These are phyloP conservation scores for Canariomyces notabilis DNA, from an alignment of 2,329 filamentous ascomycete genomes.

Conservation along the genomic window DNA sequence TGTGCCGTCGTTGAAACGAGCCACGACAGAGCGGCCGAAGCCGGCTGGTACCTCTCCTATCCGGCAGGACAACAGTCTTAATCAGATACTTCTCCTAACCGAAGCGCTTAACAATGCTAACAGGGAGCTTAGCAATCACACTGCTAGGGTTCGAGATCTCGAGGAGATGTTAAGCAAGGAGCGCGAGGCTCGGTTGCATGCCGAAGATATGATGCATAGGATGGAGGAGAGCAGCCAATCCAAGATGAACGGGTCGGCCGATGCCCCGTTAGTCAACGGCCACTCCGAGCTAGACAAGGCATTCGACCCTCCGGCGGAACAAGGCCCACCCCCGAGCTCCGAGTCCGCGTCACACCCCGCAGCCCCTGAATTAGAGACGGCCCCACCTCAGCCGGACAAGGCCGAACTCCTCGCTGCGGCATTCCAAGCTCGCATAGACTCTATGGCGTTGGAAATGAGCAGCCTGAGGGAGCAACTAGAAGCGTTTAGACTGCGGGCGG, in stretches of 20 bases:
- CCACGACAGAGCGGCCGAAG: slow-evolving; percentile 70
- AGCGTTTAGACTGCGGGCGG: slow-evolving; percentile 68
- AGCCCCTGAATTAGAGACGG: slow-evolving; percentile 15
- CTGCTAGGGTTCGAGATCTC: slow-evolving; percentile 70
- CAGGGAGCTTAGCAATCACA: slow-evolving; percentile 81
- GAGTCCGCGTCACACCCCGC: slow-evolving; percentile 24
- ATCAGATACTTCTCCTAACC: slow-evolving; percentile 77
- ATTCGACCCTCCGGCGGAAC: slow-evolving; percentile 41
- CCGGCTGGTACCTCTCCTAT: slow-evolving; percentile 52
- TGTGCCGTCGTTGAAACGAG: slow-evolving; percentile 64
- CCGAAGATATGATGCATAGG: slow-evolving; percentile 73
- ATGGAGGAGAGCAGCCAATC: slow-evolving; percentile 53
- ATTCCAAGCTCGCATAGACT: slow-evolving; percentile 68
- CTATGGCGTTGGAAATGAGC: slow-evolving; percentile 73
- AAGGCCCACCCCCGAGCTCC: slow-evolving; percentile 14
- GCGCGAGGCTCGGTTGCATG: slow-evolving; percentile 72
- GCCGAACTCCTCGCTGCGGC: slow-evolving; percentile 35
- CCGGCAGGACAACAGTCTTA: slow-evolving; percentile 50
- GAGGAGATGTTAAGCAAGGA: slow-evolving; percentile 76
- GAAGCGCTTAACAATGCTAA: slow-evolving; percentile 80
- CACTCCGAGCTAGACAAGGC: slow-evolving; percentile 41
- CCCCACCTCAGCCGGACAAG: slow-evolving; percentile 30
- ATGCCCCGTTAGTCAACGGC: slow-evolving; percentile 30
- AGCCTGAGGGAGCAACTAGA: slow-evolving; percentile 77
- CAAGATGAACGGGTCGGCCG: slow-evolving; percentile 36